Evolutionary conservation across 2,329 filamentous ascomycete genomes (phyloP), one percentile per base, ranked within the genome.

Genomic region (Juglanconis juglandina): DNA sequence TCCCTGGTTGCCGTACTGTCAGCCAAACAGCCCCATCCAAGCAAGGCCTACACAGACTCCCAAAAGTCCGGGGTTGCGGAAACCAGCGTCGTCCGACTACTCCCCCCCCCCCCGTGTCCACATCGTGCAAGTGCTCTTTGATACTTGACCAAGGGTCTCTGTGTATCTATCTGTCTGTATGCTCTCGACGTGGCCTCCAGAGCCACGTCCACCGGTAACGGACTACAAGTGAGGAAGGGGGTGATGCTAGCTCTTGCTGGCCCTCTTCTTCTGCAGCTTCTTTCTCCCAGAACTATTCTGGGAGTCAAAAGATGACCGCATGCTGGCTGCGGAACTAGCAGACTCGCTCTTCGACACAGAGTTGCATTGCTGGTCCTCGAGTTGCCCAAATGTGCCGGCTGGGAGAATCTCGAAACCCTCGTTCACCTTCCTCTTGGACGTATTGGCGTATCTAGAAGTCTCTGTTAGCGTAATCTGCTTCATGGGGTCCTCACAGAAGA

Each of bases 391-490:
- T 56, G 75, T 77, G 10, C 76, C 76, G 6, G 73, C 75, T 11
- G 75, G 74, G 9, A 77, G 63, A 9, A 78, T 66, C 60, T 77
- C 73, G 46, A 77, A 77, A 0, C 70, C 72, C 5, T 70, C 66
- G 64, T 77, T 76, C 32, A 76, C 72, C 53, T 70, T 72, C n/a
- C 76, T 67, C 5, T 69, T 61, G 13, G 62, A 60, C 13, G 70
- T 71, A 61, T 76, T 77, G 49, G 69, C 59, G 58, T 75, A 71
- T 17, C 61, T 63, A 10, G 11, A 11, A 3, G 8, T 17, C 32
- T 10, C 13, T 33, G 33, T 63, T 17, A 58, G 58, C 39, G 24
- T n/a, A 8, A 35, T 7, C 24, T n/a, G 30, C 24, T 24, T 24
- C 17, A 7, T 46, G 3, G 3, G 14, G 24, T 47, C 39, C 8